Evolutionary conservation across 2,329 filamentous ascomycete species (phyloP).

Genomic region (Scolecobasidium constrictum): DNA sequence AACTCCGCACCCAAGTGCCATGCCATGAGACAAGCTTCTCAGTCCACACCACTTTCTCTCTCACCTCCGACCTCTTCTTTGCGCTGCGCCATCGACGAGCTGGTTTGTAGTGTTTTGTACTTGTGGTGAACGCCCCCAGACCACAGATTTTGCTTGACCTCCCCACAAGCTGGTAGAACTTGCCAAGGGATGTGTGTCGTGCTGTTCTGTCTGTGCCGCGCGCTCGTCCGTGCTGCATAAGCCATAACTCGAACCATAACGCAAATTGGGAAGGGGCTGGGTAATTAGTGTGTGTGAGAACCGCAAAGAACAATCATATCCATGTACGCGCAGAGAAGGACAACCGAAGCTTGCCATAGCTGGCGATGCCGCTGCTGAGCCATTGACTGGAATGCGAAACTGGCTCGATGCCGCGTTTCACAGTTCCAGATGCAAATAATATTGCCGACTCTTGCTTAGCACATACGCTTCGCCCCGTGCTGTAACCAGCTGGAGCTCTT

Average conservation of each 20-base stretch:
- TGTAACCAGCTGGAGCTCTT: background rate
- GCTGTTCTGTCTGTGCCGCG: background rate
- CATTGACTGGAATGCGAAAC: background rate
- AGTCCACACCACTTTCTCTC: too few relatives aligned
- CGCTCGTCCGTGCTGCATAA: background rate
- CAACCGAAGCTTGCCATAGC: background rate
- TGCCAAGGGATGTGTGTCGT: slow-evolving; percentile 6
- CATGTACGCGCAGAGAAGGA: background rate
- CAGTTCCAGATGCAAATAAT: background rate
- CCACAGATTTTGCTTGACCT: slow-evolving; percentile 1
- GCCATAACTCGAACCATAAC: background rate
- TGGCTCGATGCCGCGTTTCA: background rate
- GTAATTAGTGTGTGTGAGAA: background rate
- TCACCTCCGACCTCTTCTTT: too few relatives aligned
- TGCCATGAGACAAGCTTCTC: too few relatives aligned
- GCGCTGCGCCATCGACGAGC: too few relatives aligned
- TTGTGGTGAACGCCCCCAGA: background rate
- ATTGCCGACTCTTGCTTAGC: too few relatives aligned
- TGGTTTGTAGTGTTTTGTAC: background rate
- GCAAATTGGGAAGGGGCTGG: background rate
- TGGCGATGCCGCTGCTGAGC: too few relatives aligned
- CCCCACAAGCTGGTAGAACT: slow-evolving; percentile 8
- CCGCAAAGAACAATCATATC: background rate
- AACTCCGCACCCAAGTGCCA: too few relatives aligned
- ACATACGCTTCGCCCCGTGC: background rate